Base-by-base conservation (phyloP, 768 basidiomycete species). In the Xerocomus spinulosus region DNA sequence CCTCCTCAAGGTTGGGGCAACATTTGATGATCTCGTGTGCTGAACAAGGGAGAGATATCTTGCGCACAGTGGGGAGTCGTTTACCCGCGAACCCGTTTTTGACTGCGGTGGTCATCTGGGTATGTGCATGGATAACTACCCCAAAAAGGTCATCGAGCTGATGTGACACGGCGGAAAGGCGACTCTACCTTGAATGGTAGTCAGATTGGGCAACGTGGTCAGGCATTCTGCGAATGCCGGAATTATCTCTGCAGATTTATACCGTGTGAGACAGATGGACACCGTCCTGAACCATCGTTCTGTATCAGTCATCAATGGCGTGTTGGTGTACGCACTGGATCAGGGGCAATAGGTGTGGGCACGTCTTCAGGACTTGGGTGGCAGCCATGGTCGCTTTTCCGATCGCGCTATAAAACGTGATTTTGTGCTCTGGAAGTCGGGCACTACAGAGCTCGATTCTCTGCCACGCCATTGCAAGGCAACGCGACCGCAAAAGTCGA, bases 381-480 rank as follows among this genome's bases (percentile, higher is more conserved):
- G 3, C n/a, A 9, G 12, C 4, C 20, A 17, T 25, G 33, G 29
- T 55, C 20, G 28, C 45, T 18, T 39, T 38, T 2, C 35, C 36
- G 10, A 51, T 29, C 6, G 9, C 34, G 28, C 5, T 26, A 17
- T 21, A 51, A 25, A 46, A 45, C 9, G 24, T 20, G 18, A 14
- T 8, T 1, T 20, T 5, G 14, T 35, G 5, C 18, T 34, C 14
- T 0, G 32, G 36, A 4, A 36, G 26, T 12, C 30, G 30, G 13
- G 23, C 36, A 5, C 26, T 28, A 28, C 26, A 10, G 26, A 28
- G 26, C 5, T 28, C 10, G 26, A 10, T 28, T 28, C 28, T 46
- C 23, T 13, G 46, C 57, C 55, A 58, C 12, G 52, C 55, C 49
- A 58, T 44, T 5, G 34, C 36, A 14, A 54, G 44, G 36, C 51